Evolutionary conservation across 2,329 filamentous ascomycete species (phyloP).

Genomic region (Epichloe typhina): DNA sequence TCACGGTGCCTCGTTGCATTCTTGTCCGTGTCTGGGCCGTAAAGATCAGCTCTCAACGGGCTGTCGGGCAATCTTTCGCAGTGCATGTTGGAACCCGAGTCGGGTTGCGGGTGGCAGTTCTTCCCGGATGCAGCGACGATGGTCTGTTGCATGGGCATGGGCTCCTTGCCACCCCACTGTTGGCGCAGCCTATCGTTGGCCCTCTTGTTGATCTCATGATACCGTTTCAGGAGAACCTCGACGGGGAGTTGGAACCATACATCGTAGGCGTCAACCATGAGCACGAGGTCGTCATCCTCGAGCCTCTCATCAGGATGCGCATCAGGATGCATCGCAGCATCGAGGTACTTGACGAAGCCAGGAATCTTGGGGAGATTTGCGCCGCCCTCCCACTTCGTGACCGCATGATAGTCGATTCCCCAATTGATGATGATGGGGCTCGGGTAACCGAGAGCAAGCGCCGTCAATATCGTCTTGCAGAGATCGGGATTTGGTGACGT

Average conservation of each 20-base stretch:
- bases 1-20: constrained; percentile 4
- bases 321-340: constrained; percentile 5
- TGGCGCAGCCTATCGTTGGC: constrained; percentile 9
- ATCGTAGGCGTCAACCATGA: constrained; percentile 16
- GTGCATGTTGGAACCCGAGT: constrained; percentile 10
- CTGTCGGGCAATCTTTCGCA: constrained; percentile 14
- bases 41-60: constrained; percentile 10
- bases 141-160: constrained; percentile 12
- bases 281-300: constrained; percentile 11
- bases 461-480: constrained; percentile 12
- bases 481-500: constrained; percentile 10
- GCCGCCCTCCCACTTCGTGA: constrained; percentile 7
- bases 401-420: constrained; percentile 7
- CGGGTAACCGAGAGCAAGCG: constrained; percentile 11
- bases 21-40: constrained; percentile 12
- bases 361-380: constrained; percentile 13
- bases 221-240: constrained; percentile 13
- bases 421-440: constrained; percentile 13
- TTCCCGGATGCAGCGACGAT: constrained; percentile 14
- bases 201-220: neutral
- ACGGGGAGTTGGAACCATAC: constrained; percentile 17
- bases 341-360: constrained; percentile 11
- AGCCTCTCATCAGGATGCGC: constrained; percentile 5
- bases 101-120: constrained; percentile 11
- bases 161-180: neutral